Evolutionary conservation across 2,329 filamentous ascomycete genomes (phyloP), one percentile per base, ranked within the genome.

Genomic region (Fusarium nematophilum): DNA sequence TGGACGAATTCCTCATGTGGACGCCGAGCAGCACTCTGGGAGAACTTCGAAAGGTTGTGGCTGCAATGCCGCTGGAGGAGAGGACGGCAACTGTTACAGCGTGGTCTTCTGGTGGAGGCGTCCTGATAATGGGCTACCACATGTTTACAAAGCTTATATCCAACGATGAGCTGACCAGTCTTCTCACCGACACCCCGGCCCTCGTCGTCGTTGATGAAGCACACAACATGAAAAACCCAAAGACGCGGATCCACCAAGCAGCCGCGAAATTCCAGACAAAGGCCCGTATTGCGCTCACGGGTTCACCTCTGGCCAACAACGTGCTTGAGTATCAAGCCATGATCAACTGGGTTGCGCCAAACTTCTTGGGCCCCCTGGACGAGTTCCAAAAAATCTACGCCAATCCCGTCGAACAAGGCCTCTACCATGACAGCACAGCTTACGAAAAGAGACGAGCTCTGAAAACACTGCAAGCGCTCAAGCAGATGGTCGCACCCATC

Each of bases 121-220:
- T 96, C 3, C 75, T 97, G n/a, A 73, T 97, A 13, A 80, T 94
- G 8, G 90, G 92, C 21, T 96, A 95, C 70, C 71, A 81, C 3
- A 83, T 93, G 70, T 88, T 96, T 62, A 74, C 75, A n/a, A 65
- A 73, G 4, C 73, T 80, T 26, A 23, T 75, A 5, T 53, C 64
- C 1, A 56, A 66, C 13, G 60, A 83, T 29, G 69, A 75, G 4
- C 23, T 75, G 9, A 71, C 71, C 26, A 69, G 79, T 9, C 75
- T 84, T 25, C 74, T 96, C 6, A 73, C 86, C 1, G 67, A 88
- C 4, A 78, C 80, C 0, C 86, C 93, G 0, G 90, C 84, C 57
- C 83, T 97, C 38, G 87, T 96, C 17, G 77, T 97, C 44, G 91
- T 90, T 1, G 93, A 97, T 69, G 93, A 97, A 74, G 93, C 92